phyloP scores from a whole-genome alignment of 495 filamentous ascomycete species.

The Parathielavia hyrcaniae region DNA sequence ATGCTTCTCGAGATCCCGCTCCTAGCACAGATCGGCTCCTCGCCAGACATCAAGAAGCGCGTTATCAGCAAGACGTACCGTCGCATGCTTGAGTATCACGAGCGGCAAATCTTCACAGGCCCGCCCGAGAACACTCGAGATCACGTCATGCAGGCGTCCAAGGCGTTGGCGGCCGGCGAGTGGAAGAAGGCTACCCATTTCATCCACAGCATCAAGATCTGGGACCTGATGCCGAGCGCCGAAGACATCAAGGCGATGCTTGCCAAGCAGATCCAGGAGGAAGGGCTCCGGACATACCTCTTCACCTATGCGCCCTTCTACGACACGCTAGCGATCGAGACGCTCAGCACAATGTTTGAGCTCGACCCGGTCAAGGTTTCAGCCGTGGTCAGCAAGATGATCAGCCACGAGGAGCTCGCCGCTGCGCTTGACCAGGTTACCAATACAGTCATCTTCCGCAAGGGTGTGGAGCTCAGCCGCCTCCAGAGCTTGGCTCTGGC shows the following conservation, averaged over 20 bases:
- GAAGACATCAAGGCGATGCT: slow-evolving; percentile 95
- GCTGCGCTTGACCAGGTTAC: slow-evolving; percentile 98
- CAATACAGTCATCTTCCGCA: slow-evolving; percentile 95
- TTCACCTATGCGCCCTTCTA: slow-evolving; percentile 99
- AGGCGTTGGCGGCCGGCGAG: slow-evolving; percentile 90
- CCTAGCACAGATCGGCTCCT: slow-evolving; percentile 90
- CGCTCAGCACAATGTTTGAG: slow-evolving; percentile 91
- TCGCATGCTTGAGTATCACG: slow-evolving; percentile 97
- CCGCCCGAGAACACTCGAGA: slow-evolving; percentile 97
- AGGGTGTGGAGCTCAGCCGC: slow-evolving; percentile 94
- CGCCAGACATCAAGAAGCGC: slow-evolving; percentile 93
- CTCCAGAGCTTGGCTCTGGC: slow-evolving; percentile 93
- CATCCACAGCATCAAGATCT: slow-evolving; percentile 97
- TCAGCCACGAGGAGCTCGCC: slow-evolving; percentile 94
- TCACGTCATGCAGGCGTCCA: slow-evolving; percentile 97
- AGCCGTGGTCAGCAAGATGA: slow-evolving; percentile 98
- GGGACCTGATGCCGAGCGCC: slow-evolving; percentile 88
- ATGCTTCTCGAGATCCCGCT: slow-evolving; percentile 98
- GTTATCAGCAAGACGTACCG: slow-evolving; percentile 99
- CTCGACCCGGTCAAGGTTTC: slow-evolving; percentile 81
- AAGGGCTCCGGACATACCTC: slow-evolving; percentile 94
- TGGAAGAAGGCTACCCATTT: slow-evolving; percentile 95
- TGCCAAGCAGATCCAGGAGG: slow-evolving; percentile 94
- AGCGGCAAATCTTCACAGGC: slow-evolving; percentile 97
- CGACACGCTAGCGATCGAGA: slow-evolving; percentile 82